Conservation (phyloP, 805 yeast species). For the Monosporozyma yasuniensis region DNA sequence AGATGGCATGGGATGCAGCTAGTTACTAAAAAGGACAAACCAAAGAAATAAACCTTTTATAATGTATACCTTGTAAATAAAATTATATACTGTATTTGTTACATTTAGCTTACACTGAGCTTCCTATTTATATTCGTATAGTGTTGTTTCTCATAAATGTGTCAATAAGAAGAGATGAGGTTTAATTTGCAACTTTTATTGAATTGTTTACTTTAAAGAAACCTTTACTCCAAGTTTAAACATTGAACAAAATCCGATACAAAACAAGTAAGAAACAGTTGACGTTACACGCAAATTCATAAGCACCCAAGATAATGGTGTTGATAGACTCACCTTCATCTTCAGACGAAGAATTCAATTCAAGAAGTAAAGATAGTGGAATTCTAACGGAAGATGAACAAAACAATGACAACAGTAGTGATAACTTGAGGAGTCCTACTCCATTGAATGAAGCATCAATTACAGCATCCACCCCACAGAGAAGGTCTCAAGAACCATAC, state of each 20-base stretch:
- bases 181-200: neutral
- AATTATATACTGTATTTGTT: neutral
- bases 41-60: neutral
- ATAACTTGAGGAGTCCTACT: neutral
- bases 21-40: conserved; percentile 42
- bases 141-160: neutral
- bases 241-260: neutral
- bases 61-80: neutral
- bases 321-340: neutral
- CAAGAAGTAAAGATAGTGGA: neutral
- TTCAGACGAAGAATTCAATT: neutral
- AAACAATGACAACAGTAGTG: neutral
- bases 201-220: neutral
- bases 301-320: neutral
- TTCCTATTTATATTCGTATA: neutral
- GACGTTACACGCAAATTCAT: neutral
- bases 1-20: conserved; percentile 95
- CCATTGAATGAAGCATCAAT: neutral
- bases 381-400: neutral
- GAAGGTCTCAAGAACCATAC: neutral
- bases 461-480: neutral
- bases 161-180: neutral
- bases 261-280: no score
- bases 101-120: neutral
- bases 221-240: neutral